phyloP scores from a whole-genome alignment of 2,329 filamentous ascomycete species.

The Eutypella sp. region DNA sequence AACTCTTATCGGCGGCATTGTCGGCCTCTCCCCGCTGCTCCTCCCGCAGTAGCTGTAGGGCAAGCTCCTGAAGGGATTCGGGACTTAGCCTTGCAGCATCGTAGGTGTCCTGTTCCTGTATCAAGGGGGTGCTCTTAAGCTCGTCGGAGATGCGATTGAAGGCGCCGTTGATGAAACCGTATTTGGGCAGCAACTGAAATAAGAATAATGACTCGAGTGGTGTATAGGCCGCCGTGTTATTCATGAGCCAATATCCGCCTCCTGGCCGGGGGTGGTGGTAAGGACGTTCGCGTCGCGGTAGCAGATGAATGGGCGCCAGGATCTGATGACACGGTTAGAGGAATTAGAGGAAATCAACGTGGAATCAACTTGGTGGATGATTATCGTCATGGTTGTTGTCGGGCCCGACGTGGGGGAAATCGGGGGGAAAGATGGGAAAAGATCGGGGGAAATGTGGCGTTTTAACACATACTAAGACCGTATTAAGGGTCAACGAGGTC shows the following conservation, averaged over 20 bases:
- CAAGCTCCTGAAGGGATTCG: constrained; percentile 74
- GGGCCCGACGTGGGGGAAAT: constrained; percentile 3
- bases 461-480: constrained; percentile 21
- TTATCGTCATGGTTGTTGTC: background rate
- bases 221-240: constrained; percentile 62
- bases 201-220: constrained; percentile 81
- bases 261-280: constrained; percentile 48
- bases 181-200: constrained; percentile 70
- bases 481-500: constrained; percentile 11
- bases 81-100: constrained; percentile 70
- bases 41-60: constrained; percentile 69
- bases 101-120: constrained; percentile 66
- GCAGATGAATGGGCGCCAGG: constrained; percentile 52
- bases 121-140: constrained; percentile 67
- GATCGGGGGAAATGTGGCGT: no score
- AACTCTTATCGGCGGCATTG: constrained; percentile 31
- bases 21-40: constrained; percentile 56
- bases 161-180: constrained; percentile 59
- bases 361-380: no score
- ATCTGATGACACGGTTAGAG: constrained; percentile 28
- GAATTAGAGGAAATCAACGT: background rate
- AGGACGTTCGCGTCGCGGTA: constrained; percentile 48
- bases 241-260: constrained; percentile 53
- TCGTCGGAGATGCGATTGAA: constrained; percentile 70
- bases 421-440: no score